Conservation (phyloP, 805 yeast genomes). For the Wickerhamomyces silvicola region DNA sequence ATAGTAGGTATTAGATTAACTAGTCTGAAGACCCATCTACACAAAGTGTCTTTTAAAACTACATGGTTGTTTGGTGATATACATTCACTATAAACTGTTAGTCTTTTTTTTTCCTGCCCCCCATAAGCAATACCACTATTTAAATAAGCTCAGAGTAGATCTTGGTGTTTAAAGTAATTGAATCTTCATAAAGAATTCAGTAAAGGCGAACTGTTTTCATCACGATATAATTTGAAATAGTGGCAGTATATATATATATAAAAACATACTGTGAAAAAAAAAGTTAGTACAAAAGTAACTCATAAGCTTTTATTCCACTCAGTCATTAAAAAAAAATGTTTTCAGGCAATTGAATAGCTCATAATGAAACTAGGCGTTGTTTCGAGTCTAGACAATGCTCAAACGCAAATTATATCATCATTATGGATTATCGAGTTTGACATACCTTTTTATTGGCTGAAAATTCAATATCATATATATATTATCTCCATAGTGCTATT, state of each 20-base stretch:
- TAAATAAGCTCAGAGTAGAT: slow-evolving; percentile 31
- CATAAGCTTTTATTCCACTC: background rate
- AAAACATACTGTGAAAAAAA: too few relatives aligned
- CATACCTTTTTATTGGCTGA: too few relatives aligned
- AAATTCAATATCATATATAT: too few relatives aligned
- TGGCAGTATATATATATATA: too few relatives aligned
- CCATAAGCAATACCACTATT: too few relatives aligned
- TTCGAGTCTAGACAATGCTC: slow-evolving; percentile 33
- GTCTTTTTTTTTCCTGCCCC: too few relatives aligned
- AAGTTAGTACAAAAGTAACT: background rate
- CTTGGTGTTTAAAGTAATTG: slow-evolving; percentile 32
- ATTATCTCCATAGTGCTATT: too few relatives aligned
- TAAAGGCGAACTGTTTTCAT: slow-evolving; percentile 32
- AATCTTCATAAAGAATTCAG: slow-evolving; percentile 28
- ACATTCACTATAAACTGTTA: too few relatives aligned
- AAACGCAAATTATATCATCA: slow-evolving; percentile 56
- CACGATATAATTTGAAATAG: slow-evolving; percentile 20
- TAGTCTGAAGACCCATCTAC: too few relatives aligned
- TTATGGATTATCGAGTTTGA: slow-evolving; percentile 6
- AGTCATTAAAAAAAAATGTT: slow-evolving; percentile 22
- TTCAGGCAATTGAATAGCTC: slow-evolving; percentile 30
- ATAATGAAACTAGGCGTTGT: slow-evolving; percentile 41
- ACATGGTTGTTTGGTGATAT: too few relatives aligned
- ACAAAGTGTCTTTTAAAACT: too few relatives aligned
- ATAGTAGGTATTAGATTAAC: too few relatives aligned